Percentiles rank a stretch among this genome's conserved stretches.
These are phyloP conservation scores for Marsdenia floribunda DNA, from an alignment of 257 asterid species.

Conservation along the genomic window DNA sequence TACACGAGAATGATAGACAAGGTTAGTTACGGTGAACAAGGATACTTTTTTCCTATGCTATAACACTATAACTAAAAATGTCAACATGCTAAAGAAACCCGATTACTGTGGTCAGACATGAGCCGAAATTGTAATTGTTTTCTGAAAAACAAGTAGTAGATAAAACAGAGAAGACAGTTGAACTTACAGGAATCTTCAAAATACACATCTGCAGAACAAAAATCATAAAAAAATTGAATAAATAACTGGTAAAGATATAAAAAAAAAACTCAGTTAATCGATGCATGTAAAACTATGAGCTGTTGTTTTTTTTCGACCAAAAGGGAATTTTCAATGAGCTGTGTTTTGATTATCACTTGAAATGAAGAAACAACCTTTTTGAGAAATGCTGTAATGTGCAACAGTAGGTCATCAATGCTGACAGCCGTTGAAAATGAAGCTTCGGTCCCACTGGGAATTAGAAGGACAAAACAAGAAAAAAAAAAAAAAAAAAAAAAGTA, in stretches of 20 bases:
- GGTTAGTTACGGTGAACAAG: background rate
- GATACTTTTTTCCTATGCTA: background rate
- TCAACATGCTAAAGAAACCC: background rate
- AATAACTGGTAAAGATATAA: slow-evolving; percentile 13
- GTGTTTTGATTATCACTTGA: slow-evolving; percentile 9
- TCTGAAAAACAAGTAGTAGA: background rate
- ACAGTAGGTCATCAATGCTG: slow-evolving; percentile 35
- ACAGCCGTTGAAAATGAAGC: slow-evolving; percentile 49
- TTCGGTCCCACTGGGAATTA: slow-evolving; percentile 62
- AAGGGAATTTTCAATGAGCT: too few species aligned
- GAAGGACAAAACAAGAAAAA: background rate
- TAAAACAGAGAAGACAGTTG: slow-evolving; percentile 5
- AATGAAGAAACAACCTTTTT: slow-evolving; percentile 50
- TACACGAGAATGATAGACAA: background rate
- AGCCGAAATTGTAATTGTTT: background rate
- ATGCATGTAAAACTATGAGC: background rate
- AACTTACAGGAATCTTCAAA: slow-evolving; percentile 66
- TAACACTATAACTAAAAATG: background rate
- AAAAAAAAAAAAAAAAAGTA: slow-evolving; percentile 2
- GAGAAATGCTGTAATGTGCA: slow-evolving; percentile 40
- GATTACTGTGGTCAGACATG: background rate
- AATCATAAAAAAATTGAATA: slow-evolving; percentile 15
- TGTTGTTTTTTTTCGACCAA: too few species aligned
- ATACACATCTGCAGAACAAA: slow-evolving; percentile 51
- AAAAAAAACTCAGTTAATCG: slow-evolving; percentile 1